These are phyloP conservation scores for Aphanoascus verrucosus DNA, from an alignment of 2,329 filamentous ascomycete genomes.

Conservation along the genomic window DNA sequence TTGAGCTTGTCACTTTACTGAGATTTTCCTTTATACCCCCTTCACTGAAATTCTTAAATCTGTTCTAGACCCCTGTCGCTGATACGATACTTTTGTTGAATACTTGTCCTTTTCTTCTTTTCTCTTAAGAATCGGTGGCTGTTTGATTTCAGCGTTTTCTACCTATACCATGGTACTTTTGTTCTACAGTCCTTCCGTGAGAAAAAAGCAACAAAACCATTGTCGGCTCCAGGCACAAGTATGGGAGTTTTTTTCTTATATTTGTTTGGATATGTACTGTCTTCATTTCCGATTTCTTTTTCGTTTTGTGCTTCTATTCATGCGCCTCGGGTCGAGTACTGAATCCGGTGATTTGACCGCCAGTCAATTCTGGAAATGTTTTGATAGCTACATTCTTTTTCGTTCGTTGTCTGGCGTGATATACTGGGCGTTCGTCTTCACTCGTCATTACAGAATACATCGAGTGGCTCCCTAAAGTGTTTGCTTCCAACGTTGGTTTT, in stretches of 20 bases:
- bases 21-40: constrained; percentile 4
- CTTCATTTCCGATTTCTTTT: neutral
- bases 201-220: constrained; percentile 10
- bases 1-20: neutral
- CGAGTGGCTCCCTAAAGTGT: neutral
- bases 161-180: constrained; percentile 1
- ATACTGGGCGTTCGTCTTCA: neutral
- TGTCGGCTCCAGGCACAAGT: constrained; percentile 4
- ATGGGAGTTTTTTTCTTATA: constrained; percentile 5
- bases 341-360: neutral
- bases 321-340: neutral
- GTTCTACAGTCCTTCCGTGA: neutral
- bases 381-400: constrained; percentile 7
- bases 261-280: neutral
- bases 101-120: neutral
- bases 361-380: constrained; percentile 5
- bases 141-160: neutral
- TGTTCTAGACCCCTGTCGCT: neutral
- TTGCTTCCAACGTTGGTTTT: neutral
- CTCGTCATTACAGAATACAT: neutral
- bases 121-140: constrained; percentile 8
- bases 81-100: constrained; percentile 8
- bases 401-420: neutral
- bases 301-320: neutral
- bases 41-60: neutral